Base-by-base conservation (phyloP, 495 filamentous ascomycete genomes). In the Jackrogersella multiformis region DNA sequence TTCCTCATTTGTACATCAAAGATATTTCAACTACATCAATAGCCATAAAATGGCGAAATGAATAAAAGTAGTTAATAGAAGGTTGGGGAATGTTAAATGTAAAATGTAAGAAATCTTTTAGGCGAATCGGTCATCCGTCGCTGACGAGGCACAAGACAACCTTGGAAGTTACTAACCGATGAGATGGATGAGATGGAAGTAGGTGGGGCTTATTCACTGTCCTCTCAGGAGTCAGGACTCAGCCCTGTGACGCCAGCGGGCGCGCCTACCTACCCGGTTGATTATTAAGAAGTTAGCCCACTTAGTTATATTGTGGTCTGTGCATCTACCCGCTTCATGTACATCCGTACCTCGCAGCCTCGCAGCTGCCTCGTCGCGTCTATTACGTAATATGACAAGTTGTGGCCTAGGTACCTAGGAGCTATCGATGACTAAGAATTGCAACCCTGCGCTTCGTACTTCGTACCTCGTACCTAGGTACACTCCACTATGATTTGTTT, bases 401-500 rank as follows among this genome's bases (percentile, higher is more conserved):
- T n/a, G n/a, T n/a, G n/a, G n/a, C n/a, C n/a, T n/a, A n/a, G n/a
- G n/a, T n/a, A n/a, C n/a, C n/a, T n/a, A n/a, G n/a, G n/a, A n/a
- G n/a, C n/a, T n/a, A n/a, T n/a, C n/a, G 26, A 30, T 30, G 26
- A 30, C 26, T 30, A 30, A 30, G 26, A 7, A 30, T 30, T 30
- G 3, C 26, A 30, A 30, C 26, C 26, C 26, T 30, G 7, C 7
- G 26, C 3, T 30, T 30, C n/a, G n/a, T n/a, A n/a, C n/a, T n/a
- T n/a, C n/a, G n/a, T n/a, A n/a, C n/a, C n/a, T n/a, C n/a, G 55
- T 63, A 59, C 59, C 65, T 63, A 68, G 63, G 28, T 16, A 35
- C 2, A 39, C 38, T 42, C 5, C 16, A 34, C 35, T 45, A 21
- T 15, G 38, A 41, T 55, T 64, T 45, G 56, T 66, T 56, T 58